Evolutionary conservation across 345 rosid species (phyloP).

Genomic region (Draba incana): DNA sequence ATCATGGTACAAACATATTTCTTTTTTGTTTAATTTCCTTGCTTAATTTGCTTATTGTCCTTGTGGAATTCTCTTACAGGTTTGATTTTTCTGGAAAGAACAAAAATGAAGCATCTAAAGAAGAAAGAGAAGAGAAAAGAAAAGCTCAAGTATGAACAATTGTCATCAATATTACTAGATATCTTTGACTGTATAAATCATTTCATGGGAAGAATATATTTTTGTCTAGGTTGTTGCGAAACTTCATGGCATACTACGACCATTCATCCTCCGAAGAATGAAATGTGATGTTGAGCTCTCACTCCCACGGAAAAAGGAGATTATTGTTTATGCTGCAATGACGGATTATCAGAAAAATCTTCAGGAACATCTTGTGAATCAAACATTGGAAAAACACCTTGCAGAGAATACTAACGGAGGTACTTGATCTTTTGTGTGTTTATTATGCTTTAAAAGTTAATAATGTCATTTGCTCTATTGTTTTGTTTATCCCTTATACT

Average conservation of each 20-base stretch:
- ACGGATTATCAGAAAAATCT: constrained; percentile 81
- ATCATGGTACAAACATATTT: constrained; percentile 65
- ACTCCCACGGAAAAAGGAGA: constrained; percentile 95
- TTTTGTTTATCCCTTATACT: constrained; percentile 20
- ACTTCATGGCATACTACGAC: constrained; percentile 92
- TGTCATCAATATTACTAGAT: constrained; percentile 22
- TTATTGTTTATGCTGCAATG: constrained; percentile 84
- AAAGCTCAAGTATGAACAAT: constrained; percentile 59
- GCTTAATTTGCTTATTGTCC: neutral
- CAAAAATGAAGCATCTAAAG: constrained; percentile 51
- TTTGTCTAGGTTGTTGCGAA: constrained; percentile 76
- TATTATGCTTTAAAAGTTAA: neutral
- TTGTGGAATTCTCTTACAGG: constrained; percentile 48
- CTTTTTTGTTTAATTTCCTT: neutral
- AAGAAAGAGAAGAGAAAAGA: constrained; percentile 80
- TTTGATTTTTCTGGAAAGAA: constrained; percentile 82
- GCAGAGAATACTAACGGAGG: constrained; percentile 41
- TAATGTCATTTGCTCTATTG: constrained; percentile 18
- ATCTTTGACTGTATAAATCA: constrained; percentile 12
- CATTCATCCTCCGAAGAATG: constrained; percentile 94
- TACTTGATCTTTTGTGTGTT: constrained; percentile 32
- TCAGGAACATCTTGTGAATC: constrained; percentile 83
- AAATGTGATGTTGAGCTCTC: constrained; percentile 87
- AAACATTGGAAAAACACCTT: constrained; percentile 36
- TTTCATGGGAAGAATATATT: constrained; percentile 24